Conservation (phyloP, 768 basidiomycete genomes). For the Tricholoma terreum region DNA sequence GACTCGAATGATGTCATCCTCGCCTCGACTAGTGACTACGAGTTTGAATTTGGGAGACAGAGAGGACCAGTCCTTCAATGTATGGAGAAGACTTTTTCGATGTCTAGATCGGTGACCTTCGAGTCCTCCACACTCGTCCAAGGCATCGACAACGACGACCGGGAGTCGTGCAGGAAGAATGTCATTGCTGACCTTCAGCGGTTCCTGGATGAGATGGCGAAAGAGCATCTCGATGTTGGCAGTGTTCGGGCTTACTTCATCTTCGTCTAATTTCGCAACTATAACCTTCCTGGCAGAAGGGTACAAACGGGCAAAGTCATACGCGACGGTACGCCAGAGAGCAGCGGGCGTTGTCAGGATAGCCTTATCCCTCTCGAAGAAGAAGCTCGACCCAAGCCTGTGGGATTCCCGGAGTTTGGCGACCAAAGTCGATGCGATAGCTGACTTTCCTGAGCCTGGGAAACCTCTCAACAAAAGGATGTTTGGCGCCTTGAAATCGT, state of each 20-base stretch:
- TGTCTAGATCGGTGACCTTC: background rate
- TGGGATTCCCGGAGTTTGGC: too few relatives aligned
- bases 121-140: constrained; percentile 21
- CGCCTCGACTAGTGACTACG: background rate
- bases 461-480: constrained; percentile 27
- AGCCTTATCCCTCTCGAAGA: constrained; percentile 11
- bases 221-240: constrained; percentile 15
- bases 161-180: background rate
- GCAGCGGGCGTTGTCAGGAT: constrained; percentile 12
- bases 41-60: constrained; percentile 3
- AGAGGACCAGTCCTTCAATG: background rate
- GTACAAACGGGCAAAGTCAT: constrained; percentile 12
- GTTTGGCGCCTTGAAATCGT: constrained; percentile 28
- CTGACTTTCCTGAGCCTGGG: constrained; percentile 25
- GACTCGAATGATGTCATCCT: background rate
- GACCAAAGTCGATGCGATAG: too few relatives aligned
- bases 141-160: constrained; percentile 24
- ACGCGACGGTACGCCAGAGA: constrained; percentile 17
- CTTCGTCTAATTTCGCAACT: constrained; percentile 12
- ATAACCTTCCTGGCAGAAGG: constrained; percentile 10
- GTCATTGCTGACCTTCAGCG: constrained; percentile 5
- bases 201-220: constrained; percentile 16
- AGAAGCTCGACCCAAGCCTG: constrained; percentile 15
- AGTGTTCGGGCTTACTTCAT: constrained; percentile 11
- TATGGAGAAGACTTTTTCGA: background rate